Conservation (phyloP, 1,284 basidiomycete genomes). For the Heimioporus retisporus region DNA sequence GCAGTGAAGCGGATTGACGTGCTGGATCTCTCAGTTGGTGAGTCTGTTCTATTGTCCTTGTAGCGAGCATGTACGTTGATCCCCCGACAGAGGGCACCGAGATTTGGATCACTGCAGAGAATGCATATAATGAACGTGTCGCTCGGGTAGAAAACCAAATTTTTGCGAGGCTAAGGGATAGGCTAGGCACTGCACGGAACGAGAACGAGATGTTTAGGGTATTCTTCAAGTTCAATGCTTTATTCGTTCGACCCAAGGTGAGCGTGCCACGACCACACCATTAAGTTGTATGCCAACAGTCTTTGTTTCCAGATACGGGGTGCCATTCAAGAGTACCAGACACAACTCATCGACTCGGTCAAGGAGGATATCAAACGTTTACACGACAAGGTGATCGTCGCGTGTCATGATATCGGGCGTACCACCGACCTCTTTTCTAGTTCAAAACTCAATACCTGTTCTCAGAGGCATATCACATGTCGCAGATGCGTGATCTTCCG, state of each 20-base stretch:
- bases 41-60: conserved; percentile 37
- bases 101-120: conserved; percentile 98
- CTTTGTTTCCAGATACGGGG: conserved; percentile 81
- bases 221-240: conserved; percentile 97
- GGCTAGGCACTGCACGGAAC: conserved; percentile 95
- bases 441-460: conserved; percentile 96
- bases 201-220: conserved; percentile 99
- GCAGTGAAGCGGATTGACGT: conserved; percentile 97
- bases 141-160: conserved; percentile 99
- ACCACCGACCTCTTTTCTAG: conserved; percentile 46
- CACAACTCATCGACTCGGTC: conserved; percentile 96
- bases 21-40: conserved; percentile 91
- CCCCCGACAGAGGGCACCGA: conserved; percentile 83
- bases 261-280: conserved; percentile 21
- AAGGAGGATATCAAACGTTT: conserved; percentile 98
- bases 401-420: conserved; percentile 6
- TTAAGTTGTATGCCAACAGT: background rate
- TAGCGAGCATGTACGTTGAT: conserved; percentile 9
- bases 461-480: conserved; percentile 98
- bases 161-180: conserved; percentile 92
- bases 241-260: conserved; percentile 99
- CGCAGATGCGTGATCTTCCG: conserved; percentile 97
- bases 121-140: conserved; percentile 97
- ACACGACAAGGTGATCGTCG: conserved; percentile 84
- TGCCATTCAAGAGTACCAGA: conserved; percentile 99